Percentiles rank a stretch among this genome's conserved stretches.
Conservation (phyloP, 1,284 basidiomycete species). For the Pseudozyma thailandica region DNA sequence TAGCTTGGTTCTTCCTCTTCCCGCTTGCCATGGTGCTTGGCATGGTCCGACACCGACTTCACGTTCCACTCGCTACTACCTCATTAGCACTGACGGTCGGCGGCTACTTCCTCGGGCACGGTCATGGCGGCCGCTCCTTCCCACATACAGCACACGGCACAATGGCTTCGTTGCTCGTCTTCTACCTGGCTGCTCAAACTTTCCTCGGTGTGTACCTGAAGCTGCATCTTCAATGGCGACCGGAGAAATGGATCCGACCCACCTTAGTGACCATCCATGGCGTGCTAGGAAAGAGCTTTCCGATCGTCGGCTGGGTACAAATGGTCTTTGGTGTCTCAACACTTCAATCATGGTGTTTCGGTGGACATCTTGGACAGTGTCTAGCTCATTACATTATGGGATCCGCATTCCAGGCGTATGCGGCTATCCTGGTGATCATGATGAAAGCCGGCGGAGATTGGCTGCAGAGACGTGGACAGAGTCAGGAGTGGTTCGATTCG, state of each 20-base stretch:
- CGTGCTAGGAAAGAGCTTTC: slow-evolving; percentile 84
- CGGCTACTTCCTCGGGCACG: slow-evolving; percentile 63
- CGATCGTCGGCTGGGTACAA: slow-evolving; percentile 78
- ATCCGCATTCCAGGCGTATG: slow-evolving; percentile 77
- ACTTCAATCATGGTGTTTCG: slow-evolving; percentile 74
- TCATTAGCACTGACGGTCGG: slow-evolving; percentile 55
- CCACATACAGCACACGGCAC: slow-evolving; percentile 65
- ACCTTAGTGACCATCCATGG: slow-evolving; percentile 81
- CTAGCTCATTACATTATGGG: slow-evolving; percentile 76
- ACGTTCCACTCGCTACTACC: slow-evolving; percentile 59
- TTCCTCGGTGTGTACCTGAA: slow-evolving; percentile 88
- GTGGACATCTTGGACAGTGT: slow-evolving; percentile 73
- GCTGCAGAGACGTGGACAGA: slow-evolving; percentile 73
- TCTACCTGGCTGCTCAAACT: slow-evolving; percentile 72
- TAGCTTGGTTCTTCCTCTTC: slow-evolving; percentile 62
- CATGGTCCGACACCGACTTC: slow-evolving; percentile 61
- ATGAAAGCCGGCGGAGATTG: slow-evolving; percentile 84
- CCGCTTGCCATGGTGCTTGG: slow-evolving; percentile 66
- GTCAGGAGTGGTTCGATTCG: slow-evolving; percentile 90
- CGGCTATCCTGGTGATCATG: slow-evolving; percentile 82
- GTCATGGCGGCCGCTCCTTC: slow-evolving; percentile 62
- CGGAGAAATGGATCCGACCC: slow-evolving; percentile 78
- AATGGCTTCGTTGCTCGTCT: slow-evolving; percentile 56
- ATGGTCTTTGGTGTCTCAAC: slow-evolving; percentile 61
- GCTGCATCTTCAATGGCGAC: slow-evolving; percentile 79